phyloP scores from a whole-genome alignment of 176 grass and related monocot genomes.

The Tillandsia fasciculata region DNA sequence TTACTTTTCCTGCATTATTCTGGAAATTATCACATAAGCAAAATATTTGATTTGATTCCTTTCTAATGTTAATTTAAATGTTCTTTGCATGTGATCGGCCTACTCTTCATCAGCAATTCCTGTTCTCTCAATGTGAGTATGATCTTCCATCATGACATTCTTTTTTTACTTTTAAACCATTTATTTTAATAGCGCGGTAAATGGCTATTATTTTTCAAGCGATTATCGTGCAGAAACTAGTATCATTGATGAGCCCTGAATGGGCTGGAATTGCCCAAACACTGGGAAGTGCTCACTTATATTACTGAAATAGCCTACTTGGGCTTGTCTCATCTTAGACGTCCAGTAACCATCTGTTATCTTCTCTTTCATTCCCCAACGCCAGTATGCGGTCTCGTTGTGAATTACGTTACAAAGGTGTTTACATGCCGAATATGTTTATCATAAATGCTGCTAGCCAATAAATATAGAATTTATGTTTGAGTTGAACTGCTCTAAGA shows the following conservation, averaged over 20 bases:
- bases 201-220: too few species aligned
- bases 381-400: too few species aligned
- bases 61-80: conserved; percentile 27
- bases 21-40: too few species aligned
- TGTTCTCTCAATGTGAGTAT: conserved; percentile 94
- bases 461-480: not conserved
- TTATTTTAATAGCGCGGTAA: too few species aligned
- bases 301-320: too few species aligned
- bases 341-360: too few species aligned
- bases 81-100: conserved; percentile 43
- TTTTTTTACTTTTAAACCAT: not conserved
- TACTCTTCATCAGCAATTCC: conserved; percentile 73
- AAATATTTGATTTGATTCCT: conserved; percentile 9
- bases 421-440: not conserved
- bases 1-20: not conserved
- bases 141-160: conserved; percentile 6
- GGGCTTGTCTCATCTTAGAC: too few species aligned
- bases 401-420: not conserved
- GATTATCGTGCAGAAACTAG: too few species aligned
- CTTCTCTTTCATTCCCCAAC: too few species aligned
- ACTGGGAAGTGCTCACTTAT: too few species aligned
- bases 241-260: too few species aligned
- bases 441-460: not conserved
- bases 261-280: too few species aligned
- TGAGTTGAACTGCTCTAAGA: not conserved